Evolutionary conservation across 768 basidiomycete genomes (phyloP).

Genomic region (Stropharia rugosoannulata): DNA sequence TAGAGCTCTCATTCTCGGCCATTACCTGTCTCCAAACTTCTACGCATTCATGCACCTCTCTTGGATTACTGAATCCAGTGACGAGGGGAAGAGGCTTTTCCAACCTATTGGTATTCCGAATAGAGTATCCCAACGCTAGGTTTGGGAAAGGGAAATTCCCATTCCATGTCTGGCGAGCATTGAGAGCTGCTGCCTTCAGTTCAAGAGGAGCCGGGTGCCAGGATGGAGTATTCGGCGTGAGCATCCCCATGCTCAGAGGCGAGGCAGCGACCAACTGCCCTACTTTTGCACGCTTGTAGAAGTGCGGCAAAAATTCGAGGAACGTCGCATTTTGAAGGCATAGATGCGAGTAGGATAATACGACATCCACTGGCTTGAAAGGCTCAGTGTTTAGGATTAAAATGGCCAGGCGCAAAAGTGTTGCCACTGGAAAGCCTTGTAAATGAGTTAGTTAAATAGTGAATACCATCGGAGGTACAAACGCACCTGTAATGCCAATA

Average conservation of each 20-base stretch:
- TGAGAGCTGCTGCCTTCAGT: constrained; percentile 41
- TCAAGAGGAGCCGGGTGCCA: constrained; percentile 79
- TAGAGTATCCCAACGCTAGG: constrained; percentile 74
- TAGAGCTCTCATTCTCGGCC: constrained; percentile 26
- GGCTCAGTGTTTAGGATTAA: constrained; percentile 67
- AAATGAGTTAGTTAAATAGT: background rate
- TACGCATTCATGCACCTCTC: constrained; percentile 76
- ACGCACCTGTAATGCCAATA: constrained; percentile 77
- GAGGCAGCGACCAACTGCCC: constrained; percentile 74
- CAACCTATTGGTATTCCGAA: constrained; percentile 42
- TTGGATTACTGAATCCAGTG: constrained; percentile 65
- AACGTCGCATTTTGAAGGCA: constrained; percentile 71
- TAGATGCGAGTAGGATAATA: constrained; percentile 82
- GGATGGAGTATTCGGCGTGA: constrained; percentile 51
- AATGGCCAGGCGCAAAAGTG: constrained; percentile 79
- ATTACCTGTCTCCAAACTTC: constrained; percentile 65
- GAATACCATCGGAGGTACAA: background rate
- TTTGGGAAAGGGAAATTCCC: constrained; percentile 58
- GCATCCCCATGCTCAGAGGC: constrained; percentile 82
- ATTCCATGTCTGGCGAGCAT: constrained; percentile 39
- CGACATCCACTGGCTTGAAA: constrained; percentile 70
- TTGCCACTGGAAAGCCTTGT: constrained; percentile 78
- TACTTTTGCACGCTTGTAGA: constrained; percentile 64
- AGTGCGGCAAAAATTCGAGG: constrained; percentile 50
- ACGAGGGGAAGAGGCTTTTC: constrained; percentile 58